phyloP scores from a whole-genome alignment of 2,329 filamentous ascomycete genomes.

The Ceratocystis lukuohia region DNA sequence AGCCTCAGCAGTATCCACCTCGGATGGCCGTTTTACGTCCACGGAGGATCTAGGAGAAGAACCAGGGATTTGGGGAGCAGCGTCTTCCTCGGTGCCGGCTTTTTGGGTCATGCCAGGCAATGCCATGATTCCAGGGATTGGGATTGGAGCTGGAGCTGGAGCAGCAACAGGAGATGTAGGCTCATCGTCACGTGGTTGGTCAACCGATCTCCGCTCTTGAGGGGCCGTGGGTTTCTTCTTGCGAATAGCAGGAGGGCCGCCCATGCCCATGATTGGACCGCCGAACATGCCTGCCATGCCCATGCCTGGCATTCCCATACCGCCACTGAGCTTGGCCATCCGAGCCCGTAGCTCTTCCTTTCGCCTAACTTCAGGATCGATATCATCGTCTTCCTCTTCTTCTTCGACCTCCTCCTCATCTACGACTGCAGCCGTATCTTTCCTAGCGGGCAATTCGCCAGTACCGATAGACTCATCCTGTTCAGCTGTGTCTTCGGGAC shows the following conservation, averaged over 20 bases:
- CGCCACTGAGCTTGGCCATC: constrained; percentile 97
- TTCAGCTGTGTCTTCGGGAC: constrained; percentile 48
- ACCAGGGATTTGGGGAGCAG: constrained; percentile 6
- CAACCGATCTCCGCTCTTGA: constrained; percentile 29
- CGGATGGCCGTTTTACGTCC: not conserved
- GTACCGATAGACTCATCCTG: constrained; percentile 58
- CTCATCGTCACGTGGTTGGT: constrained; percentile 35
- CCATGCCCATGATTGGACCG: constrained; percentile 52
- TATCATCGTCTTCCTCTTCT: constrained; percentile 60
- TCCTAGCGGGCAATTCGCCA: constrained; percentile 40
- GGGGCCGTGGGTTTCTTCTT: constrained; percentile 38
- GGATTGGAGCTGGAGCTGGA: constrained; percentile 32
- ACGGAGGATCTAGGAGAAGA: constrained; percentile 9
- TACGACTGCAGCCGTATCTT: not conserved
- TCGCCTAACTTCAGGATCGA: constrained; percentile 75
- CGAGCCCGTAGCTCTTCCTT: constrained; percentile 80
- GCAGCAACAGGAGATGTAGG: constrained; percentile 29
- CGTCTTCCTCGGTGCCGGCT: constrained; percentile 11
- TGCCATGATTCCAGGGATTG: constrained; percentile 45
- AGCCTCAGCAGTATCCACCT: constrained; percentile 22
- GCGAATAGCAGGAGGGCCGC: constrained; percentile 35
- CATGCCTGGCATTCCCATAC: constrained; percentile 95
- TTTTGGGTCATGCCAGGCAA: constrained; percentile 55
- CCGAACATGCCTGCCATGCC: constrained; percentile 93
- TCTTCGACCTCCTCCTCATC: constrained; percentile 37